Percentiles rank a stretch among this genome's conserved stretches.
Evolutionary conservation across 2,329 filamentous ascomycete species (phyloP).

Genomic region (Didymella keratinophila): DNA sequence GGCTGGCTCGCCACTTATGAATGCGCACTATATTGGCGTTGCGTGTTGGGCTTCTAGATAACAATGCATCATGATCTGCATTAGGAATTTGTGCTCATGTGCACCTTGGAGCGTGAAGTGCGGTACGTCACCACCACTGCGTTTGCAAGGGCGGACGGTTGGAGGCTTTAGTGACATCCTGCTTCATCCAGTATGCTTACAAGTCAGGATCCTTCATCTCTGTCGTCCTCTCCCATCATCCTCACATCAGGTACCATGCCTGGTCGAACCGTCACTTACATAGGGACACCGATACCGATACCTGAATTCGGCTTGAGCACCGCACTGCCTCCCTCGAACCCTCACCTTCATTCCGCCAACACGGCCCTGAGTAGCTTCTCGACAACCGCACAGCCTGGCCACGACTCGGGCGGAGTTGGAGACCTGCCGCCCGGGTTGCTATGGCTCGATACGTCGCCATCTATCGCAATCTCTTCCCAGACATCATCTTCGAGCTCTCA

Average conservation of each 20-base stretch:
- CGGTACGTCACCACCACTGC: not conserved
- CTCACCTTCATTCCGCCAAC: not conserved
- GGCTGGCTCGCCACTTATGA: conserved; percentile 12
- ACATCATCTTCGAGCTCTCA: not conserved
- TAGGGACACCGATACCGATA: not conserved
- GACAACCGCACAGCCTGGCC: not conserved
- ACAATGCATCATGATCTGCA: conserved; percentile 16
- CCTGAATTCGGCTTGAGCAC: not conserved
- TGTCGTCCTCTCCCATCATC: too few species aligned
- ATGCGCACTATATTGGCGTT: conserved; percentile 8
- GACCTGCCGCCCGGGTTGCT: too few species aligned
- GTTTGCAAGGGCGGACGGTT: not conserved
- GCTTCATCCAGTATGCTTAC: not conserved
- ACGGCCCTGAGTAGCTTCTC: not conserved
- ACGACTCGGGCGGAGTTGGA: not conserved
- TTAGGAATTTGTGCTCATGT: not conserved
- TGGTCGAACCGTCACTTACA: not conserved
- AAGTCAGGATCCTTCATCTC: not conserved
- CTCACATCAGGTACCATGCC: not conserved
- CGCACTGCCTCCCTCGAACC: not conserved
- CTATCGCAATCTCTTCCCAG: not conserved
- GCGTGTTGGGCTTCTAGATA: conserved; percentile 2
- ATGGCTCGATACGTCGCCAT: not conserved
- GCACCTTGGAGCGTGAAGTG: not conserved
- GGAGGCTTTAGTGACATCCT: too few species aligned